phyloP scores from a whole-genome alignment of 495 filamentous ascomycete species.

The Penicillium parvum region DNA sequence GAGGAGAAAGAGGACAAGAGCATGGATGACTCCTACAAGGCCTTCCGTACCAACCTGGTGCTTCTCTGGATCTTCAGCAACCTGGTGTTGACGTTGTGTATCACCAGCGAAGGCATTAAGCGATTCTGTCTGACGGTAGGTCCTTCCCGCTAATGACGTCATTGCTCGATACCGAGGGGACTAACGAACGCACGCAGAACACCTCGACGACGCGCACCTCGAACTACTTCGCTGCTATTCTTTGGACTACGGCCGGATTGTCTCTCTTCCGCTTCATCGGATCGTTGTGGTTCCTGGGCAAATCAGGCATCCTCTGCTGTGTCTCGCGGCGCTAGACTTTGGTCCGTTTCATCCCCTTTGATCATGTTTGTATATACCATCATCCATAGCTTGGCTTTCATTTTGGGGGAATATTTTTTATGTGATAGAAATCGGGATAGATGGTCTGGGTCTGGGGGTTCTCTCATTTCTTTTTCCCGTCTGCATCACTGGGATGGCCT shows the following conservation, averaged over 20 bases:
- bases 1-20: constrained; percentile 69
- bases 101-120: constrained; percentile 76
- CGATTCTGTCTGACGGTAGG: constrained; percentile 78
- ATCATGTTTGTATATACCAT: constrained; percentile 20
- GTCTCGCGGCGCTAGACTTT: constrained; percentile 58
- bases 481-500: constrained; percentile 8
- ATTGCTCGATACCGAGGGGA: not conserved
- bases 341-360: not conserved
- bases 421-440: constrained; percentile 15
- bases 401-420: constrained; percentile 1
- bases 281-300: constrained; percentile 84
- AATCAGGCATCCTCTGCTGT: constrained; percentile 87
- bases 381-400: constrained; percentile 1
- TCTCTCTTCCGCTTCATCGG: constrained; percentile 83
- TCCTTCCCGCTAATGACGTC: not conserved
- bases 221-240: constrained; percentile 84
- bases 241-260: constrained; percentile 81
- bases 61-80: constrained; percentile 94
- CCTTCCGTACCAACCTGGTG: constrained; percentile 90
- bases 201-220: constrained; percentile 65
- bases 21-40: constrained; percentile 95
- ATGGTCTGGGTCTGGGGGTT: constrained; percentile 2
- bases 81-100: constrained; percentile 70
- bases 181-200: constrained; percentile 28
- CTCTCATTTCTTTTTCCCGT: too few species aligned